Percentiles rank a stretch among this genome's conserved stretches.
Conservation (phyloP, 768 basidiomycete genomes). For the Basidioascus undulatus region DNA sequence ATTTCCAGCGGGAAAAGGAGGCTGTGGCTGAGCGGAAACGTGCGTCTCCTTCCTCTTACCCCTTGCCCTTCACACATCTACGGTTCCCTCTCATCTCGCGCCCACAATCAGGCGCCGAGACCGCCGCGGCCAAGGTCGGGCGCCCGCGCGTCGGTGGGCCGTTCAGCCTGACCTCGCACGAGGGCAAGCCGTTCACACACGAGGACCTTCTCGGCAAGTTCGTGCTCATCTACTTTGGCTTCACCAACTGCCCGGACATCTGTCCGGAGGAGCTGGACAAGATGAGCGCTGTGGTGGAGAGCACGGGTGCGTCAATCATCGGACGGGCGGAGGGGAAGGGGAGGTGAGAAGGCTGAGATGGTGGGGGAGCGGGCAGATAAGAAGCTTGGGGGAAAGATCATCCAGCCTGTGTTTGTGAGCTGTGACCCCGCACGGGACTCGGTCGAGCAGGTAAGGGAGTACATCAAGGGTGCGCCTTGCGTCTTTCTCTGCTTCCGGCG, state of each 20-base stretch:
- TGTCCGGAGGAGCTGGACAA: slow-evolving; percentile 97
- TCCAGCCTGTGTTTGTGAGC: slow-evolving; percentile 81
- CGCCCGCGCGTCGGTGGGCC: slow-evolving; percentile 77
- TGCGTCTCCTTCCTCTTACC: slow-evolving; percentile 18
- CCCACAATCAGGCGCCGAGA: slow-evolving; percentile 39
- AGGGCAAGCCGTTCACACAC: slow-evolving; percentile 51
- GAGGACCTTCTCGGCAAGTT: slow-evolving; percentile 67
- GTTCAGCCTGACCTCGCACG: slow-evolving; percentile 46
- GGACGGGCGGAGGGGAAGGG: too few species aligned
- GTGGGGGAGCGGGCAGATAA: slow-evolving; percentile 40
- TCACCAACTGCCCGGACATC: slow-evolving; percentile 97
- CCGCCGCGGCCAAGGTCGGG: slow-evolving; percentile 46
- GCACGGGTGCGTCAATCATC: slow-evolving; percentile 44
- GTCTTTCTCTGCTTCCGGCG: neutral
- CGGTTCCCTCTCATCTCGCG: neutral
- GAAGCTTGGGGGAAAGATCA: slow-evolving; percentile 34
- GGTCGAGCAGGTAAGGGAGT: slow-evolving; percentile 22
- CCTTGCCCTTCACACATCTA: neutral
- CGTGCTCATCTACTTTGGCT: slow-evolving; percentile 64
- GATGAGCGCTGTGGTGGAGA: slow-evolving; percentile 49
- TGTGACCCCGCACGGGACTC: slow-evolving; percentile 87
- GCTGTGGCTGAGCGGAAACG: slow-evolving; percentile 51
- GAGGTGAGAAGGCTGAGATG: too few species aligned
- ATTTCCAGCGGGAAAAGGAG: slow-evolving; percentile 71
- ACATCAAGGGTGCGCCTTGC: slow-evolving; percentile 18